Conservation (phyloP, 2,329 filamentous ascomycete species). For the Purpureocillium lavendulum region DNA sequence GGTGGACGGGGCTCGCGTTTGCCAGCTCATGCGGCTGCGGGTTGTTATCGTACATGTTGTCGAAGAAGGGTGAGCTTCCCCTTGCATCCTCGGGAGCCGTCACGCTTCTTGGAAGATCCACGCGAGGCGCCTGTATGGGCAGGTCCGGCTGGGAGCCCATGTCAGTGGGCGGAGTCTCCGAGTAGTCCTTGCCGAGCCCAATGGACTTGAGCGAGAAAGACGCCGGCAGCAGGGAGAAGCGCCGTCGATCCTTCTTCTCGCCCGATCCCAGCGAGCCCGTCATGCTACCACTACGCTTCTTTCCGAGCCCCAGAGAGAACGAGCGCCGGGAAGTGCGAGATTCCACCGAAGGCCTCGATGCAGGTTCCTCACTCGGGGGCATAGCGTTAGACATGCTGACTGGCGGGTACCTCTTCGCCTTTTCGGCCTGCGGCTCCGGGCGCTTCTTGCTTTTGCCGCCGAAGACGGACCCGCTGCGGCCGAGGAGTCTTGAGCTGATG, state of each 20-base stretch:
- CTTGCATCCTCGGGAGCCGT: conserved; percentile 25
- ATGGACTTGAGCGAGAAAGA: conserved; percentile 59
- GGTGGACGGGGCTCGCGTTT: conserved; percentile 27
- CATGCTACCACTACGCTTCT: conserved; percentile 63
- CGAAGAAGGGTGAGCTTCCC: conserved; percentile 28
- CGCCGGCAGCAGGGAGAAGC: conserved; percentile 63
- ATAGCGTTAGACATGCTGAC: conserved; percentile 79
- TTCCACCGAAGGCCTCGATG: conserved; percentile 56
- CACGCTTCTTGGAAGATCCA: conserved; percentile 20
- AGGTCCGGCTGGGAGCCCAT: conserved; percentile 43
- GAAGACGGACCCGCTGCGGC: conserved; percentile 74
- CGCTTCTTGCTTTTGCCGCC: conserved; percentile 51
- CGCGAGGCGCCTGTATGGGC: conserved; percentile 38
- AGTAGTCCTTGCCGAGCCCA: conserved; percentile 46
- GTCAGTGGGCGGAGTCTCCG: conserved; percentile 28
- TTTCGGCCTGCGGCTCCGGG: conserved; percentile 44
- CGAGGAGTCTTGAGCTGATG: conserved; percentile 77
- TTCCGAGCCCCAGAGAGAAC: conserved; percentile 59
- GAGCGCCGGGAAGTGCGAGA: conserved; percentile 59
- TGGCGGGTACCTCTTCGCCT: conserved; percentile 71
- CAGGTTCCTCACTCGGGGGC: conserved; percentile 45
- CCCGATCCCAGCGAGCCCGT: conserved; percentile 45
- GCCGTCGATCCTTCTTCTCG: conserved; percentile 50
- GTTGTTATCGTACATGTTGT: conserved; percentile 29
- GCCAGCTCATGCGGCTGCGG: conserved; percentile 23